phyloP scores from a whole-genome alignment of 2,329 filamentous ascomycete genomes.

The Sporothrix globosa region DNA sequence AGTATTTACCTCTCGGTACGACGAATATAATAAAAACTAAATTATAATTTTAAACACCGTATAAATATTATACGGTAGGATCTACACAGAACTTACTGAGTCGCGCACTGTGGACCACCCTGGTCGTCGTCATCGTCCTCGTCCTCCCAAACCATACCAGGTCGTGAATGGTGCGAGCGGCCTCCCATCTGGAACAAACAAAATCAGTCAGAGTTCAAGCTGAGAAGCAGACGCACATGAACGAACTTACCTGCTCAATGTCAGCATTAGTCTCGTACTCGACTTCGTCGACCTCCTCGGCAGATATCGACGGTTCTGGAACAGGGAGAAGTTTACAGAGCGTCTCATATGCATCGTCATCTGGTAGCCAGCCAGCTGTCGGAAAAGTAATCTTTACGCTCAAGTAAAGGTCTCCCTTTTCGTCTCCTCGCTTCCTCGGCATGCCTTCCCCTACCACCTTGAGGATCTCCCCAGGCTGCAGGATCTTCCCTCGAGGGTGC shows the following conservation, averaged over 20 bases:
- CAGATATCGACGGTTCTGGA: slow-evolving; percentile 62
- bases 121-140: slow-evolving; percentile 70
- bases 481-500: slow-evolving; percentile 77
- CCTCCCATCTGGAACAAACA: slow-evolving; percentile 64
- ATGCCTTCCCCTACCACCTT: slow-evolving; percentile 91
- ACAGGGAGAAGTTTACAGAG: slow-evolving; percentile 77
- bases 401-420: slow-evolving; percentile 84
- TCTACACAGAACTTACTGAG: slow-evolving; percentile 56
- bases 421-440: slow-evolving; percentile 84
- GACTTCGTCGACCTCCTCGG: slow-evolving; percentile 82
- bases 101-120: slow-evolving; percentile 68
- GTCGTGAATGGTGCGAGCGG: slow-evolving; percentile 68
- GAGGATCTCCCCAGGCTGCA: slow-evolving; percentile 81
- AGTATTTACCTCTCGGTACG: too few relatives aligned
- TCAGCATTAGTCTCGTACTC: slow-evolving; percentile 77
- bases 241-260: slow-evolving; percentile 69
- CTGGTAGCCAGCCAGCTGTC: slow-evolving; percentile 77
- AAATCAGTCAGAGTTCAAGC: not conserved
- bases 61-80: too few relatives aligned
- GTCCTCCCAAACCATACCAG: slow-evolving; percentile 69
- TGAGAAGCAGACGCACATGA: not conserved
- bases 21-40: too few relatives aligned
- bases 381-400: slow-evolving; percentile 87
- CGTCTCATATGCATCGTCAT: slow-evolving; percentile 69
- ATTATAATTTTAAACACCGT: too few relatives aligned